These are phyloP conservation scores for Chrysoporthe deuterocubensis DNA, from an alignment of 2,329 filamentous ascomycete species.

Conservation along the genomic window DNA sequence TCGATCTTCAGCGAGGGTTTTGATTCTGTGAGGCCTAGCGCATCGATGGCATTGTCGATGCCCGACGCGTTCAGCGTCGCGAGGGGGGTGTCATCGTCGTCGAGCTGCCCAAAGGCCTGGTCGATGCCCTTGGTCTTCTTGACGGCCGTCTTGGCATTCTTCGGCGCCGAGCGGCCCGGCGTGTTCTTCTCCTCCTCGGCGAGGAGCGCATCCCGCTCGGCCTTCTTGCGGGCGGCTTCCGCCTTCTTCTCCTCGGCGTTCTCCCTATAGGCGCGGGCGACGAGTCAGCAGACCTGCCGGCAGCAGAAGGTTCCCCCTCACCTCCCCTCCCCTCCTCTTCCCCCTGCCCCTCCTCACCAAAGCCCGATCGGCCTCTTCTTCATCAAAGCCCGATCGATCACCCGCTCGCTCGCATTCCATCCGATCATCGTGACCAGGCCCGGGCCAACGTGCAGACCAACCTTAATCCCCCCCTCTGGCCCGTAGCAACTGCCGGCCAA, in stretches of 20 bases:
- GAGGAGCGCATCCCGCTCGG: slow-evolving; percentile 82
- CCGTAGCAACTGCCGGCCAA: background rate
- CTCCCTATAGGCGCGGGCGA: slow-evolving; percentile 59
- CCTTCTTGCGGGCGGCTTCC: slow-evolving; percentile 85
- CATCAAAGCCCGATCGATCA: background rate
- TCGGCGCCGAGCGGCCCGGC: slow-evolving; percentile 62
- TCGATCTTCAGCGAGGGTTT: slow-evolving; percentile 66
- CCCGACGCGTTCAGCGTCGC: slow-evolving; percentile 76
- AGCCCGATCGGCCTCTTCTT: too few relatives aligned
- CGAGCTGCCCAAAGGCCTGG: slow-evolving; percentile 66
- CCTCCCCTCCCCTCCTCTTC: too few relatives aligned
- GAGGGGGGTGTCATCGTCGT: slow-evolving; percentile 55
- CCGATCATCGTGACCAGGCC: background rate
- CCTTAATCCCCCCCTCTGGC: too few relatives aligned
- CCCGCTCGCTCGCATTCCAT: background rate
- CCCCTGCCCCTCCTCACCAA: too few relatives aligned
- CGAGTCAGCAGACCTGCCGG: background rate
- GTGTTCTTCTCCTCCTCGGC: slow-evolving; percentile 78
- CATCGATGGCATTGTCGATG: slow-evolving; percentile 93
- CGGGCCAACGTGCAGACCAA: background rate
- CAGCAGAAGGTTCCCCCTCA: background rate
- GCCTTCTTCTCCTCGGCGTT: slow-evolving; percentile 83
- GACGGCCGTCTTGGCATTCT: slow-evolving; percentile 71
- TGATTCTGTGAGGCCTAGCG: slow-evolving; percentile 62
- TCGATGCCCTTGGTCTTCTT: slow-evolving; percentile 74